phyloP scores from a whole-genome alignment of 1,284 basidiomycete species.

The Tausonia pullulans region DNA sequence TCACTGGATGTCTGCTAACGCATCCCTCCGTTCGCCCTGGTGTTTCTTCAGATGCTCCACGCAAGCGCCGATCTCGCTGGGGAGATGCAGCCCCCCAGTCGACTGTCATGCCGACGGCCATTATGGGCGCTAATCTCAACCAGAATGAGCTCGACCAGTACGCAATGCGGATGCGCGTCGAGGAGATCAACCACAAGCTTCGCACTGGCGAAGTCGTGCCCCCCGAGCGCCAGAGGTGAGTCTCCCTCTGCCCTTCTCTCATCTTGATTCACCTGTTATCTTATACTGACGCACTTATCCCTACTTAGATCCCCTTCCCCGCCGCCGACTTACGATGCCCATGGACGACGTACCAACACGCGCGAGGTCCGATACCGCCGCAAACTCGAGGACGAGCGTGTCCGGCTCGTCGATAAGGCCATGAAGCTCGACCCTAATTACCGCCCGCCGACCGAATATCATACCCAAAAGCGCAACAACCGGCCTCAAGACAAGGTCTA shows the following conservation, averaged over 20 bases:
- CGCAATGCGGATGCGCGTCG: conserved; percentile 82
- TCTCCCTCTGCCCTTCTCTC: neutral
- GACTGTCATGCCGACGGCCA: conserved; percentile 80
- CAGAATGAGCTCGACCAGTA: conserved; percentile 91
- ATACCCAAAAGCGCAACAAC: conserved; percentile 64
- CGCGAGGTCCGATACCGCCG: conserved; percentile 96
- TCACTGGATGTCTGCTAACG: no score
- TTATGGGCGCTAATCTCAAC: conserved; percentile 79
- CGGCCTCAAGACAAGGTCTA: conserved; percentile 96
- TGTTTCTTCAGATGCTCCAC: conserved; percentile 56
- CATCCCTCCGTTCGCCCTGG: conserved; percentile 25
- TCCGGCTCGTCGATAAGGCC: conserved; percentile 82
- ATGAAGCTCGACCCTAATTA: conserved; percentile 98
- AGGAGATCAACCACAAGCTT: conserved; percentile 94
- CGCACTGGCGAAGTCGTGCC: conserved; percentile 89
- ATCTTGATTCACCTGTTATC: conserved; percentile 28
- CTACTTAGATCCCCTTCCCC: conserved; percentile 74
- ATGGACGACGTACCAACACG: conserved; percentile 95
- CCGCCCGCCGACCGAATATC: conserved; percentile 89
- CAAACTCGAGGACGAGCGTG: conserved; percentile 94
- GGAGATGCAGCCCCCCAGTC: conserved; percentile 80
- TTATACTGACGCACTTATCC: neutral
- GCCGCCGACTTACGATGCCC: conserved; percentile 90
- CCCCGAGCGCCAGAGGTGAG: conserved; percentile 75
- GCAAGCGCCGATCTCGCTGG: conserved; percentile 91